These are phyloP conservation scores for Cercospora nicotianae DNA, from an alignment of 2,329 filamentous ascomycete genomes.

Conservation along the genomic window DNA sequence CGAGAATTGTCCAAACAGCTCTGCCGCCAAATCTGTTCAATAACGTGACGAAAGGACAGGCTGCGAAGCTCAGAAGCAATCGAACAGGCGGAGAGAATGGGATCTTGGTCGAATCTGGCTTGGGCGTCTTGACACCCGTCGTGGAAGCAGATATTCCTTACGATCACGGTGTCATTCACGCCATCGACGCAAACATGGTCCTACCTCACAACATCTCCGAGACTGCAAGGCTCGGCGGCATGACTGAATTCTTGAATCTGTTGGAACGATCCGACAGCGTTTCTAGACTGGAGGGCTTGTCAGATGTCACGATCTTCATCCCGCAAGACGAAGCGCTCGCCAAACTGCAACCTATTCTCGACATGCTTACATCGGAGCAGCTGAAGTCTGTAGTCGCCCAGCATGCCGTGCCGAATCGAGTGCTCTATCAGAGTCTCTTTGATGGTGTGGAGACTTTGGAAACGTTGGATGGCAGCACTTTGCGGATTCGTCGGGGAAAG, in stretches of 20 bases:
- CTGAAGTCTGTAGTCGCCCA: conserved; percentile 19
- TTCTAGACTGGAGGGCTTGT: conserved; percentile 16
- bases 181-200: conserved; percentile 24
- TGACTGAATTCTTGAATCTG: conserved; percentile 20
- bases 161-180: conserved; percentile 23
- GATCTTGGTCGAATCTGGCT: conserved; percentile 22
- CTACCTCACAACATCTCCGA: conserved; percentile 28
- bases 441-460: not conserved
- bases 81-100: not conserved
- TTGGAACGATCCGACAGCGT: conserved; percentile 15
- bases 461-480: not conserved
- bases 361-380: conserved; percentile 17
- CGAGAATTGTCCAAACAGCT: conserved; percentile 17
- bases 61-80: conserved; percentile 21
- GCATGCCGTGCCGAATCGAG: conserved; percentile 20
- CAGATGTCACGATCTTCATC: conserved; percentile 25
- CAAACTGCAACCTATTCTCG: conserved; percentile 12
- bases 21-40: conserved; percentile 18
- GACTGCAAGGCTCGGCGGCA: conserved; percentile 16
- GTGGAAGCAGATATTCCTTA: conserved; percentile 17
- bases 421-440: conserved; percentile 19
- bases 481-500: conserved; percentile 7
- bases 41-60: conserved; percentile 17
- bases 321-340: conserved; percentile 21
- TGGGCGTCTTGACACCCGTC: conserved; percentile 19